Evolutionary conservation across 2,329 filamentous ascomycete genomes (phyloP).

Genomic region (Fusarium robinianum): DNA sequence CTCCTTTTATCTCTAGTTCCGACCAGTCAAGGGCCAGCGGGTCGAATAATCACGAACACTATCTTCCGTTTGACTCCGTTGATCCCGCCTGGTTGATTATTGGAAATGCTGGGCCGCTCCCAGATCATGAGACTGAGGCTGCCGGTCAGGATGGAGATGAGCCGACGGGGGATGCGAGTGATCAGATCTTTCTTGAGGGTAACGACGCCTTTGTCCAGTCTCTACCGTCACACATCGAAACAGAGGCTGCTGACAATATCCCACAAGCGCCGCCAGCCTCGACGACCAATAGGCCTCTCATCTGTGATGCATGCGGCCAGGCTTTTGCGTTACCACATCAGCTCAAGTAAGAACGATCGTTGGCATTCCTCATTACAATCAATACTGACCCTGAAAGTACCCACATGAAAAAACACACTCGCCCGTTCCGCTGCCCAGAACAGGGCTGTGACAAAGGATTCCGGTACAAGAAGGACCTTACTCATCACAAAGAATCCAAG

Average conservation of each 20-base stretch:
- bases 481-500: slow-evolving; percentile 1
- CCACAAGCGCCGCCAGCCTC: not conserved
- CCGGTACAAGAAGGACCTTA: not conserved
- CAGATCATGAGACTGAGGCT: not conserved
- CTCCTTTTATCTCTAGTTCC: slow-evolving; percentile 3
- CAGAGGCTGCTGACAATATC: not conserved
- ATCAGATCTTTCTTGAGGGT: not conserved
- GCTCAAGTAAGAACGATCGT: not conserved
- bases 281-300: not conserved
- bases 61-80: not conserved
- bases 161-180: not conserved
- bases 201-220: not conserved
- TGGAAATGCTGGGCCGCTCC: slow-evolving; percentile 5
- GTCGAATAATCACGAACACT: not conserved
- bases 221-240: not conserved
- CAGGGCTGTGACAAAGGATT: not conserved
- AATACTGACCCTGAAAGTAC: not conserved
- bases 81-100: not conserved
- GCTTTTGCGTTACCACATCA: not conserved
- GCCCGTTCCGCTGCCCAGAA: not conserved
- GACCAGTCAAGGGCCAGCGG: not conserved
- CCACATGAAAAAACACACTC: slow-evolving; percentile 2
- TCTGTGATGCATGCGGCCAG: not conserved
- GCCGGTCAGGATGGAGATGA: not conserved
- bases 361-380: not conserved